These are phyloP conservation scores for Fragaria ananassa DNA, from an alignment of 306 rosid genomes.

Conservation along the genomic window DNA sequence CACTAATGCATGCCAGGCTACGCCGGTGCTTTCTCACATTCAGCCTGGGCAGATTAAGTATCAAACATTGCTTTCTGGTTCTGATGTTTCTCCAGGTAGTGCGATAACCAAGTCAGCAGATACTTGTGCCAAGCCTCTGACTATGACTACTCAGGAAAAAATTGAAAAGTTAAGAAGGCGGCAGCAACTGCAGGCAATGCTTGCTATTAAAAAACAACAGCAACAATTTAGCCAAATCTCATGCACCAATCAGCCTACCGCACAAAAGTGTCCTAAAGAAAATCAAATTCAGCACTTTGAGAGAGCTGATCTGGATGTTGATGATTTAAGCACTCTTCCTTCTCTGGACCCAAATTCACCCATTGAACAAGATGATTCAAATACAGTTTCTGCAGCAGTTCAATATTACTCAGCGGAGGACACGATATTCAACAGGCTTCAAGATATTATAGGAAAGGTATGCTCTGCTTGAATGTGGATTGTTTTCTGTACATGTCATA, in stretches of 20 bases:
- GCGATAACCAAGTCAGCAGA: slow-evolving; percentile 40
- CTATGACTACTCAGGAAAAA: slow-evolving; percentile 95
- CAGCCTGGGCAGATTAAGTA: slow-evolving; percentile 48
- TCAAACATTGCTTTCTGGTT: slow-evolving; percentile 41
- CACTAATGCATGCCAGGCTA: slow-evolving; percentile 49
- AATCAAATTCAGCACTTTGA: slow-evolving; percentile 46
- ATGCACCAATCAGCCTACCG: slow-evolving; percentile 35
- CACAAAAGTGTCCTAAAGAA: slow-evolving; percentile 42
- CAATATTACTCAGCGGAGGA: slow-evolving; percentile 63
- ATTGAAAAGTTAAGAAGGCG: slow-evolving; percentile 89
- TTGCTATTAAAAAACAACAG: slow-evolving; percentile 86
- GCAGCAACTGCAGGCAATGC: slow-evolving; percentile 93
- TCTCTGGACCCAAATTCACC: slow-evolving; percentile 45
- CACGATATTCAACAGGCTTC: slow-evolving; percentile 58
- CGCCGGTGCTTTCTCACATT: slow-evolving; percentile 55
- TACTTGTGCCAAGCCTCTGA: slow-evolving; percentile 40
- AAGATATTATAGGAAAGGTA: slow-evolving; percentile 75
- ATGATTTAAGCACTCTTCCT: slow-evolving; percentile 50
- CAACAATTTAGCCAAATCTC: slow-evolving; percentile 60
- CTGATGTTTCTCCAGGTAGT: slow-evolving; percentile 40
- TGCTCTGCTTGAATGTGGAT: slow-evolving; percentile 30
- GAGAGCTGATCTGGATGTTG: slow-evolving; percentile 47
- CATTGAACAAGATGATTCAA: slow-evolving; percentile 68
- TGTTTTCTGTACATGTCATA: slow-evolving; percentile 32
- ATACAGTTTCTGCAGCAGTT: slow-evolving; percentile 48